A percentile compares a stretch with the other conserved stretches of the same genome.
Evolutionary conservation across 345 rosid genomes (phyloP).

Genomic region (Camelina neglecta): DNA sequence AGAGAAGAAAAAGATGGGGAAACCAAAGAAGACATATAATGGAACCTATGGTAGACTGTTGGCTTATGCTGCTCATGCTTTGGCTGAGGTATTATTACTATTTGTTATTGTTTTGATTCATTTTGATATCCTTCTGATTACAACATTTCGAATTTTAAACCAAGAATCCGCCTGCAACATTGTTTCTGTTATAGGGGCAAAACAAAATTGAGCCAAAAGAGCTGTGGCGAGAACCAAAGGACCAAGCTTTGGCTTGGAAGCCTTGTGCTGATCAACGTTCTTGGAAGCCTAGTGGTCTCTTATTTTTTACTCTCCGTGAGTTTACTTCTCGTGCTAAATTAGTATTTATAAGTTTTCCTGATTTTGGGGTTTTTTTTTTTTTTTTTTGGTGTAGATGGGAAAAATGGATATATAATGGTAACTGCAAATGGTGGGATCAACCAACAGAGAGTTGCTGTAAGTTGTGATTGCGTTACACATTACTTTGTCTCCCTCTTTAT

Average conservation of each 20-base stretch:
- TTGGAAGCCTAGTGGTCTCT: slow-evolving; percentile 73
- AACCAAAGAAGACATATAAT: slow-evolving; percentile 51
- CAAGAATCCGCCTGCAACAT: not conserved
- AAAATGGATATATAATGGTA: slow-evolving; percentile 84
- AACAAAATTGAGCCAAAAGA: slow-evolving; percentile 89
- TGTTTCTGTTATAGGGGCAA: slow-evolving; percentile 53
- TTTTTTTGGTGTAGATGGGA: slow-evolving; percentile 57
- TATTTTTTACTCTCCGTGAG: slow-evolving; percentile 13
- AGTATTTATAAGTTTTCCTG: not conserved
- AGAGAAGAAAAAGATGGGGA: slow-evolving; percentile 51
- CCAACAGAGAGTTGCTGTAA: slow-evolving; percentile 98
- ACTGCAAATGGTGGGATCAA: slow-evolving; percentile 99
- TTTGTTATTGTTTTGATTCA: not conserved
- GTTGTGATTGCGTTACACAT: slow-evolving; percentile 30
- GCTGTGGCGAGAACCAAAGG: slow-evolving; percentile 82
- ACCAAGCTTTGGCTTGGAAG: slow-evolving; percentile 82
- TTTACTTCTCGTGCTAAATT: not conserved
- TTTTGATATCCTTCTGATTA: no score
- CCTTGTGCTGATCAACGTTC: slow-evolving; percentile 84
- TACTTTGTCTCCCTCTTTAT: not conserved
- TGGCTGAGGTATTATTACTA: slow-evolving; percentile 72
- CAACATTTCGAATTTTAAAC: not conserved
- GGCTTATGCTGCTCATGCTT: slow-evolving; percentile 90
- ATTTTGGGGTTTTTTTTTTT: slow-evolving; percentile 4
- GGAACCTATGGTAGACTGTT: slow-evolving; percentile 78